Evolutionary conservation across 768 basidiomycete species (phyloP), one percentile per base, ranked within the genome.

Genomic region (Termitomyces sp.): DNA sequence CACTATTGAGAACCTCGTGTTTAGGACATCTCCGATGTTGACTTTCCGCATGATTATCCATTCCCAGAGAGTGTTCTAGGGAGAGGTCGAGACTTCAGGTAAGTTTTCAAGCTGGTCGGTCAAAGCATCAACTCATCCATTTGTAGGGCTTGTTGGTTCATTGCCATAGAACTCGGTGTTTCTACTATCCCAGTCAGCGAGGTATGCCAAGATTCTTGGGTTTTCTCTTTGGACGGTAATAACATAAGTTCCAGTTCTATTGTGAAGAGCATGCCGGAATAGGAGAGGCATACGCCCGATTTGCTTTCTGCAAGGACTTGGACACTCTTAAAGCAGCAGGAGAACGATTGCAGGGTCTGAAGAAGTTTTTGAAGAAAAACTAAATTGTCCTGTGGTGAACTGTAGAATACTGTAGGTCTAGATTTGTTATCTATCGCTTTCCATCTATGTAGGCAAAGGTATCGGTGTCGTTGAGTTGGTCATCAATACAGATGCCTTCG

Each of bases 171-270:
- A 67, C 69, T 96, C 40, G 91, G 92, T 7, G 94, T 98, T 20
- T 95, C 94, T 31, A 85, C 89, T 6, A 97, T 98, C 56, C 94
- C 94, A 12, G 92, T 94, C 56, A 95, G 93, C 80, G 94, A 96
- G 81, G 93, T 93, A 69, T 63, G 81, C 64, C n/a, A 18, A 50
- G 41, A 15, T 9, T 35, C 31, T 35, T 43, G 41, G 42, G 23
- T 16, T 5, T 46, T 15, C 57, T 65, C 39, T n/a, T n/a, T n/a
- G 59, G 6, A 18, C 13, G 33, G 20, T 7, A 4, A 43, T 20
- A 23, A 54, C 47, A 52, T 38, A 50, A 1, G 23, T 44, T 56
- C 27, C 33, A 95, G 91, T 98, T 98, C 72, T 98, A 96, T 72
- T 94, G 92, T 65, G 79, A 85, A 60, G 90, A 92, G 53, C 95